Evolutionary conservation across 768 basidiomycete genomes (phyloP).

Genomic region (Boletus rubroflammeus): DNA sequence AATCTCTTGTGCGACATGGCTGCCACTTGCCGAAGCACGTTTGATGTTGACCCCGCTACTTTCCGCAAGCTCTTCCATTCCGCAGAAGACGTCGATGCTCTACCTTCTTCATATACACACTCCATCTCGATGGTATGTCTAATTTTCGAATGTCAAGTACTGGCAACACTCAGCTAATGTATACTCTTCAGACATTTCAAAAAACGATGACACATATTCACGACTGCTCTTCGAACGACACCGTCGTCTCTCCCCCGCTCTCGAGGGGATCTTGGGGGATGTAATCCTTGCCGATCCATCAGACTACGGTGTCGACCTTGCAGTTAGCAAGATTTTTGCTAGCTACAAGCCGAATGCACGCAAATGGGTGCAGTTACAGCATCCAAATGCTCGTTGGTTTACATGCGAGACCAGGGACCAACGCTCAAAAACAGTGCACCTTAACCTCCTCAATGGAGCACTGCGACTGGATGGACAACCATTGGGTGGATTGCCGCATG

Average conservation of each 20-base stretch:
- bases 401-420: not conserved
- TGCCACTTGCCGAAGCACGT: not conserved
- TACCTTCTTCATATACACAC: slow-evolving; percentile 18
- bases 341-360: slow-evolving; percentile 2
- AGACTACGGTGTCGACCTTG: slow-evolving; percentile 12
- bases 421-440: not conserved
- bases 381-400: slow-evolving; percentile 17
- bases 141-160: not conserved
- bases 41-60: not conserved
- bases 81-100: too few relatives aligned
- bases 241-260: slow-evolving; percentile 15
- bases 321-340: slow-evolving; percentile 4
- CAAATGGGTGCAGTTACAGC: slow-evolving; percentile 3
- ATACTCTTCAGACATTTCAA: not conserved
- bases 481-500: slow-evolving; percentile 5
- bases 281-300: not conserved
- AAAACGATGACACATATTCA: too few relatives aligned
- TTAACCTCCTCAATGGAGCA: slow-evolving; percentile 8
- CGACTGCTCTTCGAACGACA: slow-evolving; percentile 16
- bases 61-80: not conserved
- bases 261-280: slow-evolving; percentile 11
- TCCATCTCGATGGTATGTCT: not conserved
- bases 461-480: slow-evolving; percentile 19
- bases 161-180: not conserved
- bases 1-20: not conserved